Evolutionary conservation across 345 rosid genomes (phyloP).

Genomic region (Aquilaria yunnanensis): DNA sequence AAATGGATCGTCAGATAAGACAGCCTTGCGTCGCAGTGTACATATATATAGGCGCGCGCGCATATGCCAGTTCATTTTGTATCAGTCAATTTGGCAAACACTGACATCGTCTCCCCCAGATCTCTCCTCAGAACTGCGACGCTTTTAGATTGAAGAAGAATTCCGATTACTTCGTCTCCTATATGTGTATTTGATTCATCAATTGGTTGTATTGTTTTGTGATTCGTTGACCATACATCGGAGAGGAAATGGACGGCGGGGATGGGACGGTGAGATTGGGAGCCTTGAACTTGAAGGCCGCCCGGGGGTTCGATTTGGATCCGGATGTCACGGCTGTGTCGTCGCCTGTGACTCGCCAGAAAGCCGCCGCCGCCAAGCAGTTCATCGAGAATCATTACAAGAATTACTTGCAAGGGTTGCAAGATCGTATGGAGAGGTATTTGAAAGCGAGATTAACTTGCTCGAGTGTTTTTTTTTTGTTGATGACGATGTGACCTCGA

Average conservation of each 20-base stretch:
- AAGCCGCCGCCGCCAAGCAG: conserved; percentile 96
- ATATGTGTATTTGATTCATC: not conserved
- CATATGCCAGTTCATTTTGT: conserved; percentile 26
- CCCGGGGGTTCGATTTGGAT: conserved; percentile 53
- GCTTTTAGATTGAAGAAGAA: conserved; percentile 6
- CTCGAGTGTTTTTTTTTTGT: not conserved
- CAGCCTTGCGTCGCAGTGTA: not conserved
- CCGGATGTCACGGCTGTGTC: conserved; percentile 65
- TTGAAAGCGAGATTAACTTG: not conserved
- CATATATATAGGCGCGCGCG: not conserved
- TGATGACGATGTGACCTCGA: not conserved
- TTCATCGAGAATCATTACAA: conserved; percentile 97
- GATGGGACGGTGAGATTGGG: conserved; percentile 81
- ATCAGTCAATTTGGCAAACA: conserved; percentile 23
- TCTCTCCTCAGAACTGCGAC: conserved; percentile 27
- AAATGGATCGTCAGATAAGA: not conserved
- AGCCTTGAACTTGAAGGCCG: conserved; percentile 51
- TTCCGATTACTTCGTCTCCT: conserved; percentile 1
- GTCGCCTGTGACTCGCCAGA: conserved; percentile 93
- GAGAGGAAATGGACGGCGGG: conserved; percentile 62
- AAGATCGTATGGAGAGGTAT: conserved; percentile 90
- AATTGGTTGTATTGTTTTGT: not conserved
- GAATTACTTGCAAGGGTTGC: conserved; percentile 87
- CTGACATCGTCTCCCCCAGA: conserved; percentile 20
- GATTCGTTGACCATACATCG: conserved; percentile 7